Percentiles rank a stretch among this genome's conserved stretches.
Evolutionary conservation across 2,329 filamentous ascomycete genomes (phyloP).

Genomic region (Talaromyces funiculosus): DNA sequence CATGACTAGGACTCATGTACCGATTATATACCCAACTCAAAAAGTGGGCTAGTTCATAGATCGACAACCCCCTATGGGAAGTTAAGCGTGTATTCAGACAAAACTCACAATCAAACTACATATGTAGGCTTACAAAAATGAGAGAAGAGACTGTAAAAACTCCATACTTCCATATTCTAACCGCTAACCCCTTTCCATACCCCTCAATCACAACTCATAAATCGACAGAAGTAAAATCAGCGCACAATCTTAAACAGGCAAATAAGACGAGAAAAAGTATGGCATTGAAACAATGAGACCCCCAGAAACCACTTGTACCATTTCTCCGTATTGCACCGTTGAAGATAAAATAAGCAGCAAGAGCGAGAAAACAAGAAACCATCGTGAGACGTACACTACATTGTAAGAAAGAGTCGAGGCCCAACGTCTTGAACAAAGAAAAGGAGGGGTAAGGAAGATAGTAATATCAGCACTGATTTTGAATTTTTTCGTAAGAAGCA

Average conservation of each 20-base stretch:
- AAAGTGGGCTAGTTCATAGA: background rate
- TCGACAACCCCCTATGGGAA: background rate
- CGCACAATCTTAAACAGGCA: background rate
- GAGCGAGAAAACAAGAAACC: background rate
- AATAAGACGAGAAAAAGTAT: background rate
- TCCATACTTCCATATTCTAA: background rate
- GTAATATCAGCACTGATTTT: background rate
- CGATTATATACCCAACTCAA: too few species aligned
- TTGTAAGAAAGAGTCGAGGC: background rate
- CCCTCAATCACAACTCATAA: background rate
- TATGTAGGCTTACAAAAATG: background rate
- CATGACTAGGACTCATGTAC: background rate
- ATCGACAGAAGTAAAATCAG: background rate
- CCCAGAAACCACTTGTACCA: background rate
- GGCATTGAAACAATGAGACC: background rate
- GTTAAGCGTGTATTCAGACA: background rate
- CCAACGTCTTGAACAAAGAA: background rate
- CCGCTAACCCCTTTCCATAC: background rate
- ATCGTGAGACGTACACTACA: slow-evolving; percentile 8
- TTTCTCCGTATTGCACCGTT: slow-evolving; percentile 10
- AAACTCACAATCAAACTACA: background rate
- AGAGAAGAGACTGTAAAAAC: background rate
- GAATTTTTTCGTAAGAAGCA: background rate
- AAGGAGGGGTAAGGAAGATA: background rate
- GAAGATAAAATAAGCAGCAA: background rate